Base-by-base conservation (phyloP, 2,329 filamentous ascomycete species). In the Aspergillus ustus region DNA sequence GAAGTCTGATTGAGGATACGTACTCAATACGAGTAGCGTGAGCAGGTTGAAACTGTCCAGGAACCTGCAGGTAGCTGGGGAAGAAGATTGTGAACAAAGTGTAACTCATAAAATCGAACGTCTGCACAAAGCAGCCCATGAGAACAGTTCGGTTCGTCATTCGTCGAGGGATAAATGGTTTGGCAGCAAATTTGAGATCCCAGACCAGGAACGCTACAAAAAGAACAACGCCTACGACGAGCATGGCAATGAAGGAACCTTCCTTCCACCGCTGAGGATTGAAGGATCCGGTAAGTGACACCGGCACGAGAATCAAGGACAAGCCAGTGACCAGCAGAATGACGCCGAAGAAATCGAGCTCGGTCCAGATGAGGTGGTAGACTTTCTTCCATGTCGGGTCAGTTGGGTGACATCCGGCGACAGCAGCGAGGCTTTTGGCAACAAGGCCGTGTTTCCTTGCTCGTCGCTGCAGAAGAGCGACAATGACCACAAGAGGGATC, bases 21-120 rank as follows among this genome's bases (percentile, higher is more conserved):
- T 64, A 64, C 66, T 68, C 66, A 17, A 68, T 67, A 28, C 66
- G 61, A 11, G 75, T 78, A 0, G 77, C 73, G 11, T 75, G 69
- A 0, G 73, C 77, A 0, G 77, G 69, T 3, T 69, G 71, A 25
- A 76, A 80, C 6, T 71, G 69, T 1, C 75, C 76, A 22, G 75
- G 76, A 4, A 79, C 76, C 51, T 78, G 76, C 0, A 79, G 72
- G 46, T 77, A 79, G 50, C 77, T 79, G 0, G 76, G 75, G 52
- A 79, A 78, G 63, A 80, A 79, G 2, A 77, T 68, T 1, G 75
- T 73, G 60, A 79, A 80, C 28, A 75, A 65, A 2, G 74, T 75
- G 52, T 74, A 73, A 55, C 71, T 67, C 37, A 72, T 68, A 51
- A 74, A 72, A 50, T 80, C 77, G 1, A 79, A 68, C 40, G 76